These are phyloP conservation scores for Pichia sp. DNA, from an alignment of 1,139 yeast species.

Conservation along the genomic window DNA sequence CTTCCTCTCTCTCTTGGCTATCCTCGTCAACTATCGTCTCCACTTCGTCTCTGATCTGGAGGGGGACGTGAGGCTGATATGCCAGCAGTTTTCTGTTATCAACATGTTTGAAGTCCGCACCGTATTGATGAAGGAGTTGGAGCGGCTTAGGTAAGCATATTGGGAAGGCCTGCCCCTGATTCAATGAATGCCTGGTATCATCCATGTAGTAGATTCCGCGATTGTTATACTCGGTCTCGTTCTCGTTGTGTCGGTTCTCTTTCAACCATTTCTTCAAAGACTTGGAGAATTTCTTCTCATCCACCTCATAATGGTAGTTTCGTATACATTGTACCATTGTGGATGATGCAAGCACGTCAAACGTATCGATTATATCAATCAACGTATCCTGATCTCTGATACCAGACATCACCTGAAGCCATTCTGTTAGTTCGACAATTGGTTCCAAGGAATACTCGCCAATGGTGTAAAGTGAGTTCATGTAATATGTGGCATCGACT, in stretches of 20 bases:
- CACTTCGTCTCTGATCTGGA: conserved; percentile 50
- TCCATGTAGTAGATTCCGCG: conserved; percentile 26
- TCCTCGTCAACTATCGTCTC: conserved; percentile 51
- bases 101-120: conserved; percentile 50
- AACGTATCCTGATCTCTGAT: conserved; percentile 41
- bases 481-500: conserved; percentile 39
- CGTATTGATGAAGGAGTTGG: conserved; percentile 55
- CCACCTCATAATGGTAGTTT: conserved; percentile 77
- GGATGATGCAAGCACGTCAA: conserved; percentile 54
- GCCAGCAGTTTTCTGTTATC: conserved; percentile 37
- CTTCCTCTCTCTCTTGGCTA: too few species aligned
- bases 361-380: conserved; percentile 49
- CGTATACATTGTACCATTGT: conserved; percentile 69
- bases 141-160: conserved; percentile 52
- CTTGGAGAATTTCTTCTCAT: conserved; percentile 59
- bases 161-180: conserved; percentile 42
- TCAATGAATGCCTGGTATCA: conserved; percentile 38
- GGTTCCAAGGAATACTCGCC: conserved; percentile 67
- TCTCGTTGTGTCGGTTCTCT: conserved; percentile 10
- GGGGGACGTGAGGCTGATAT: conserved; percentile 59
- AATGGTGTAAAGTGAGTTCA: conserved; percentile 49
- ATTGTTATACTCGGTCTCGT: conserved; percentile 14
- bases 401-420: conserved; percentile 80
- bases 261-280: conserved; percentile 31
- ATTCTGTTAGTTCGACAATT: conserved; percentile 73